A percentile compares a stretch with the other conserved stretches of the same genome.
Evolutionary conservation across 176 grass and related monocot species (phyloP).

Genomic region (Zoysia japonica): DNA sequence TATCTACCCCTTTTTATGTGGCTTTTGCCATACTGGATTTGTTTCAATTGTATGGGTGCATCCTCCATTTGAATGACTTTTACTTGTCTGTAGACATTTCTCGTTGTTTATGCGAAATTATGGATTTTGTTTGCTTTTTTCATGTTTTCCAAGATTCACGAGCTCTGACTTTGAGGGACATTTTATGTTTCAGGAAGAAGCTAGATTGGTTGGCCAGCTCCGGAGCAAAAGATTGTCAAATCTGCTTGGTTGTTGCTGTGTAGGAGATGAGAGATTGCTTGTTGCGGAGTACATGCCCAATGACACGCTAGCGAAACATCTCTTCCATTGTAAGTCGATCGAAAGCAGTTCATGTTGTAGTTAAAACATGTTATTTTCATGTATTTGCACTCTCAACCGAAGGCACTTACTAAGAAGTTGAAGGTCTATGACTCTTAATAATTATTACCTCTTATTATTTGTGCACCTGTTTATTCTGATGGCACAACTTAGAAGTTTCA

Average conservation of each 20-base stretch:
- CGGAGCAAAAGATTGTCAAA: slow-evolving; percentile 83
- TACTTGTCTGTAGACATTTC: slow-evolving; percentile 3
- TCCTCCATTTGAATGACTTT: not conserved
- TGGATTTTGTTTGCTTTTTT: not conserved
- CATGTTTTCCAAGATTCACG: slow-evolving; percentile 10
- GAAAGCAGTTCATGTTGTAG: not conserved
- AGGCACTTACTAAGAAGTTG: not conserved
- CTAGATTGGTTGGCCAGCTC: slow-evolving; percentile 77
- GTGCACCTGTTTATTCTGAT: not conserved
- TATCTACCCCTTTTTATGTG: not conserved
- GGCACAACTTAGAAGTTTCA: not conserved
- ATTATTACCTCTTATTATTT: not conserved
- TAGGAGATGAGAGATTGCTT: slow-evolving; percentile 96
- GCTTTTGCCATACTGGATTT: not conserved
- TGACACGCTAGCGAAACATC: slow-evolving; percentile 90
- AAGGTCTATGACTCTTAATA: slow-evolving; percentile 5
- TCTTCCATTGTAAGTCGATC: slow-evolving; percentile 89
- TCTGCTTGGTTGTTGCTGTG: slow-evolving; percentile 93
- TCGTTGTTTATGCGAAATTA: not conserved
- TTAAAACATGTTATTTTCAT: slow-evolving; percentile 6
- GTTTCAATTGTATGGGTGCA: too few relatives aligned
- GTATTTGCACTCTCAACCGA: not conserved
- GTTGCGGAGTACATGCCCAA: slow-evolving; percentile 99
- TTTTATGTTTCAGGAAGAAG: slow-evolving; percentile 80
- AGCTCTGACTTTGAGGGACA: slow-evolving; percentile 9